Conservation (phyloP, 169 alveolate genomes). For the Eimeria necatrix region DNA sequence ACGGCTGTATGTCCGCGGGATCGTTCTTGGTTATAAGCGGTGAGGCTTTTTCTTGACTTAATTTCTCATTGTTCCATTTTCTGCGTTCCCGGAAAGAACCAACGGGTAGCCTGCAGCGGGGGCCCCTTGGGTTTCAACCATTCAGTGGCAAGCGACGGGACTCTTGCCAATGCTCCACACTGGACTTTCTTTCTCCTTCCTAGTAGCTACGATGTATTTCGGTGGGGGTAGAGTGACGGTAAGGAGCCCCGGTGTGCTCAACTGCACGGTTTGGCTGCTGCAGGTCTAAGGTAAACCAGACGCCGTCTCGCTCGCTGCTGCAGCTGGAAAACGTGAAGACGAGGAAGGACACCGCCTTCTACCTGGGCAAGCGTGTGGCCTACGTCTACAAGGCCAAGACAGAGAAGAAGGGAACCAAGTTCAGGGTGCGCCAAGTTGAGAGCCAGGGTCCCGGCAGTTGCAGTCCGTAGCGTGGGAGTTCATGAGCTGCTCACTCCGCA, state of each 20-base stretch:
- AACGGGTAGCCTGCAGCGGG: neutral
- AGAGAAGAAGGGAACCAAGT: constrained; percentile 94
- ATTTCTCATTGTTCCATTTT: neutral
- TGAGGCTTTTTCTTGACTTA: constrained; percentile 56
- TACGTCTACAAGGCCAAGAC: constrained; percentile 98
- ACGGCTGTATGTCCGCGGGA: constrained; percentile 94
- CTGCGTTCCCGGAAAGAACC: neutral
- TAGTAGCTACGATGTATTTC: too few species aligned
- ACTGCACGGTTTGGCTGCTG: neutral
- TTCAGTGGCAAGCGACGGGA: too few species aligned
- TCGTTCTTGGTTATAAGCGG: constrained; percentile 96
- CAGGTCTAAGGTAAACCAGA: constrained; percentile 97
- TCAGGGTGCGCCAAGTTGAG: constrained; percentile 89
- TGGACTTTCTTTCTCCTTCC: too few species aligned
- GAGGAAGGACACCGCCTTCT: constrained; percentile 96
- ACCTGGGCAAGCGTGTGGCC: constrained; percentile 98
- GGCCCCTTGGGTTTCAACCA: too few species aligned
- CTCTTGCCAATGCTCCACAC: too few species aligned
- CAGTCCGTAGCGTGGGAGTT: too few species aligned
- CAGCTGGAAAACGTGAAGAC: constrained; percentile 98
- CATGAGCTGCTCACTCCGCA: too few species aligned
- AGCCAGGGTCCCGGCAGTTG: neutral
- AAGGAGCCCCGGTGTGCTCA: too few species aligned
- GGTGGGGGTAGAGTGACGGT: too few species aligned
- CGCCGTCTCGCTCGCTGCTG: constrained; percentile 96